Conservation (phyloP, 257 asterid species). For the Solanum paucissectum region DNA sequence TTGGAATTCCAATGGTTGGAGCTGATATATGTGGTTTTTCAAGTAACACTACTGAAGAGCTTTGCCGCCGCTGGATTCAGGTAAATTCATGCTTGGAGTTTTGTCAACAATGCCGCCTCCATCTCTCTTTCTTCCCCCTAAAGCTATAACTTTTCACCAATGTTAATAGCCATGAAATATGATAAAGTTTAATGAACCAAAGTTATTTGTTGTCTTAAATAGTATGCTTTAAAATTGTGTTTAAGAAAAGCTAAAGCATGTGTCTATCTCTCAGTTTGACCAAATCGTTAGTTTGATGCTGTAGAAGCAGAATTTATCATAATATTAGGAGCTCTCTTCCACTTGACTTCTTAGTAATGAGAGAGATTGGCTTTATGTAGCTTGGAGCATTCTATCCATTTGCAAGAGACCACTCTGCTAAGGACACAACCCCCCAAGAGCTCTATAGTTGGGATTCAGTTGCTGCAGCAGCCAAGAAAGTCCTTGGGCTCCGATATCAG, state of each 20-base stretch:
- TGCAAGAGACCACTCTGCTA: slow-evolving; percentile 37
- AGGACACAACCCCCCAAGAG: slow-evolving; percentile 22
- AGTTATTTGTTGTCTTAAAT: neutral
- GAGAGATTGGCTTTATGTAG: slow-evolving; percentile 13
- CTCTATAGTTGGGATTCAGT: slow-evolving; percentile 43
- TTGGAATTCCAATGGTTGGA: slow-evolving; percentile 91
- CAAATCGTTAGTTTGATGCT: neutral
- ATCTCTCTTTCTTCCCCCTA: neutral
- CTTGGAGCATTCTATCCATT: slow-evolving; percentile 55
- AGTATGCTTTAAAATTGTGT: neutral
- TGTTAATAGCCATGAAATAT: neutral
- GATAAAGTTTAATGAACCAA: neutral
- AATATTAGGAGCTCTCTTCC: neutral
- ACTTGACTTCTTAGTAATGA: neutral
- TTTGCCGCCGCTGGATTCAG: slow-evolving; percentile 90
- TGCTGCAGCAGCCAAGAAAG: slow-evolving; percentile 36
- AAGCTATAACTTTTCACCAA: neutral
- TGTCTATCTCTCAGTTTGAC: neutral
- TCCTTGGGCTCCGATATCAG: slow-evolving; percentile 30
- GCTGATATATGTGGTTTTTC: slow-evolving; percentile 91
- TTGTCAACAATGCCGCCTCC: neutral
- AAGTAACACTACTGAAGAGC: slow-evolving; percentile 68
- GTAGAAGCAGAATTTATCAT: neutral
- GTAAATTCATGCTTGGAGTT: neutral
- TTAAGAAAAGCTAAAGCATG: neutral